Evolutionary conservation across 148 eudicot genomes (phyloP), one percentile per base, ranked within the genome.

Genomic region (Rhododendron kiyosumense): DNA sequence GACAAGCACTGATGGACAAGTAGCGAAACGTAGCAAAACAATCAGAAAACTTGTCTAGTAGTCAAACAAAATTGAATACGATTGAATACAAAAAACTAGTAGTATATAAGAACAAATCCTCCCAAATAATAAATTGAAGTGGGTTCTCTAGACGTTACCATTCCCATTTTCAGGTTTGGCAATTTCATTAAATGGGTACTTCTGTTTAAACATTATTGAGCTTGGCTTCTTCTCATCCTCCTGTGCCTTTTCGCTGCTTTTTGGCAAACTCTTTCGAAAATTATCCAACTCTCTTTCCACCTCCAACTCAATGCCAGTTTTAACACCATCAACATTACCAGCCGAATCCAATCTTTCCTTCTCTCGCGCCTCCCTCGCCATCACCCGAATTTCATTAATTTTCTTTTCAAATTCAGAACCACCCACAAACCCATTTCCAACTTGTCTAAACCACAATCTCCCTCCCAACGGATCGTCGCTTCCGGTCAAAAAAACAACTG

Each of bases 351-450:
- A 87, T 85, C 87, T 90, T 84, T 94, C 99, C 49, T 85, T 85
- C 88, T 86, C 92, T 73, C 98, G 89, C 7, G 91, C 98, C 85
- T 91, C 93, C 92, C 93, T 91, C 8, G 98, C 99, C 96, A 97
- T 91, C 81, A 80, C 88, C 85, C 86, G 92, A 87, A 97, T 97
- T 86, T 95, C 98, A 84, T 85, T 85, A 90, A 95, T 90, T 88
- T 89, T 95, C 65, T 86, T 86, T 86, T 90, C 91, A 86, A 92
- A 80, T 86, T 89, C 91, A 38, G 61, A 61, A 48, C 90, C 92
- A 86, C 85, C 92, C 77, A 88, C 89, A 86, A 82, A 34, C 38
- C 87, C 36, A 77, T 49, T 57, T 36, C 78, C 89, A 82, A 73
- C 89, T 76, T 81, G 61, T 63, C 71, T 79, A 26, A 79, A 41